Evolutionary conservation across 768 basidiomycete genomes (phyloP), one percentile per base, ranked within the genome.

Genomic region (Tephrocybe sp.): DNA sequence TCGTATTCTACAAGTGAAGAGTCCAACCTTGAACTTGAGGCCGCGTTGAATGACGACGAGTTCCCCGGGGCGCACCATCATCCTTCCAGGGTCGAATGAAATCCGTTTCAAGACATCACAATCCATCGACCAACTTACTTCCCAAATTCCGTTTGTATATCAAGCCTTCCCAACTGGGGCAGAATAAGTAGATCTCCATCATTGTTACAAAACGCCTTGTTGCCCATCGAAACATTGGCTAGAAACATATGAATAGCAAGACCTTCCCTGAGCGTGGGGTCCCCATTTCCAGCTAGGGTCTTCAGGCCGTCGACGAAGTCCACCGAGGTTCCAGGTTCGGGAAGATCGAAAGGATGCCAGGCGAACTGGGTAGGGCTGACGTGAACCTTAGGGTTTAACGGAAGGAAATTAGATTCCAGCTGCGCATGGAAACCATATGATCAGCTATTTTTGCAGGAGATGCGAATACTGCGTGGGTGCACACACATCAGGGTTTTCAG

Each of bases 101-200:
- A 24, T 36, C 5, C 16, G 19, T 4, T 13, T 16, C 11, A 22
- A 15, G 16, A 46, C 9, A 25, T 31, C 36, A 0, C 19, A 6
- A 53, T 24, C 24, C 19, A 19, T 36, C 12, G 26, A 2, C 26
- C 4, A 15, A 69, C 79, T 55, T 55, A 83, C 83, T 74, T 80
- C 44, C 84, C 84, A 52, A 82, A 78, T 63, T 87, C 84, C 2
- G 84, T 86, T 63, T 84, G 83, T 34, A 87, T 77, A 59, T 86
- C 83, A 53, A 87, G 65, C 11, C 83, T 71, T 5, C 85, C 84
- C 58, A 79, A 73, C 60, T 85, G 78, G 8, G 84, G 84, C 15
- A 86, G 66, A 58, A 87, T 80, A 60, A 86, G 65, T 71, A 85
- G 78, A 63, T 86, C 83, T 6, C 84, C 84, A 54, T 86, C 83